Percentiles rank a stretch among this genome's conserved stretches.
Evolutionary conservation across 192 early-diverging fungal genomes (phyloP).

Genomic region (Phlyctochytrium arcticum): DNA sequence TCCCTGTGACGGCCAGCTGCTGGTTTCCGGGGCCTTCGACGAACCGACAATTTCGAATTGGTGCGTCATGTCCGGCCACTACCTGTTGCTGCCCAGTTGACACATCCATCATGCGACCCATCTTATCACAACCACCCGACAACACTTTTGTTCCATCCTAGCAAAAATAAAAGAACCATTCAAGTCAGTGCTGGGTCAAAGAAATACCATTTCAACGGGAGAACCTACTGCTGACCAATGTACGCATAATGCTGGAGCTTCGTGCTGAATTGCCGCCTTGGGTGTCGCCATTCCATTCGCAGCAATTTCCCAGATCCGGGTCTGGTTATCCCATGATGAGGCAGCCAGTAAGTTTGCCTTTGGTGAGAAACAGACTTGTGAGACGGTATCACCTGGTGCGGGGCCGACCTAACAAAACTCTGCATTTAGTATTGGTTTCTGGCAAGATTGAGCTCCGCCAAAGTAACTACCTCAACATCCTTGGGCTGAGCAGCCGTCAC

Average conservation of each 20-base stretch:
- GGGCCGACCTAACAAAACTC: not conserved
- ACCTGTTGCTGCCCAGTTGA: slow-evolving; percentile 74
- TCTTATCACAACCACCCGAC: slow-evolving; percentile 89
- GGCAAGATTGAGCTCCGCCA: no score
- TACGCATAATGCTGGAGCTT: slow-evolving; percentile 76
- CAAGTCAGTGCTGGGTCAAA: not conserved
- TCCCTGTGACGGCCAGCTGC: slow-evolving; percentile 68
- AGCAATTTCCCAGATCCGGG: slow-evolving; percentile 88
- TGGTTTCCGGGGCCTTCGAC: slow-evolving; percentile 55
- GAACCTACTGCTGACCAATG: slow-evolving; percentile 53
- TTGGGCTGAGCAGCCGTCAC: no score
- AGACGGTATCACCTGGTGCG: slow-evolving; percentile 40
- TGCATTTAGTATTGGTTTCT: no score
- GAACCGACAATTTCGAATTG: slow-evolving; percentile 76
- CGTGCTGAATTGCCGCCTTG: slow-evolving; percentile 77
- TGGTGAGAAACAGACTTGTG: slow-evolving; percentile 74
- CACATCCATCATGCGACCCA: slow-evolving; percentile 79
- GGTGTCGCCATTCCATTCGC: slow-evolving; percentile 67
- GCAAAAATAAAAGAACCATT: not conserved
- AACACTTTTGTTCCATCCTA: slow-evolving; percentile 88
- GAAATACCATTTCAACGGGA: not conserved
- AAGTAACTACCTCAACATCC: no score
- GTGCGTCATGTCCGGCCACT: slow-evolving; percentile 86
- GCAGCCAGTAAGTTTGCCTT: slow-evolving; percentile 81
- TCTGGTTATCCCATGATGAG: slow-evolving; percentile 92